Percentiles rank a stretch among this genome's conserved stretches.
Evolutionary conservation across 495 filamentous ascomycete species (phyloP).

Genomic region (Pyrenula massariospora): DNA sequence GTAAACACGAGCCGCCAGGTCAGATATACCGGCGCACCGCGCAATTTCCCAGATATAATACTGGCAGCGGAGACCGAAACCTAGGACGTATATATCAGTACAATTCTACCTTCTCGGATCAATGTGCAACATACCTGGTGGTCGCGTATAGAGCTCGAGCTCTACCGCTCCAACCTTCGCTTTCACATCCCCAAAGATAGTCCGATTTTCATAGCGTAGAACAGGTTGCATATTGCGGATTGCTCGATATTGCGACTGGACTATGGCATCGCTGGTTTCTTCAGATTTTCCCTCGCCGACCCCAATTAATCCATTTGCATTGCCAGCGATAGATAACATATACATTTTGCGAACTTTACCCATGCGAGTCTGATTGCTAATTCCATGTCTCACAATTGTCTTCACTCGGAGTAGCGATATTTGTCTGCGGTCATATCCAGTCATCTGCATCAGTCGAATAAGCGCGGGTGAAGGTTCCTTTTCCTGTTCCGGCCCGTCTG

Average conservation of each 20-base stretch:
- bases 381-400: constrained; percentile 54
- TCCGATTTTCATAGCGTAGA: constrained; percentile 77
- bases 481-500: constrained; percentile 13
- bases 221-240: constrained; percentile 82
- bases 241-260: constrained; percentile 61
- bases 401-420: constrained; percentile 48
- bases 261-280: constrained; percentile 49
- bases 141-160: constrained; percentile 64
- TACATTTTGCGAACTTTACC: constrained; percentile 74
- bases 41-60: constrained; percentile 89
- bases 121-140: constrained; percentile 54
- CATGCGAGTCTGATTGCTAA: constrained; percentile 90
- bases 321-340: constrained; percentile 66
- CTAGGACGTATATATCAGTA: constrained; percentile 24
- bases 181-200: constrained; percentile 75
- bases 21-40: constrained; percentile 67
- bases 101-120: not conserved
- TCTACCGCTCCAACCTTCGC: constrained; percentile 78
- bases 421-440: constrained; percentile 48
- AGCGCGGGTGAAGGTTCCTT: constrained; percentile 42
- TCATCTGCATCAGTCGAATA: constrained; percentile 51
- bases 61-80: constrained; percentile 85
- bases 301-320: constrained; percentile 72
- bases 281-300: constrained; percentile 81
- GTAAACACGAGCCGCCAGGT: constrained; percentile 69